These are phyloP conservation scores for Protomyces macrosporus DNA, from an alignment of 1,139 yeast species.

Conservation along the genomic window DNA sequence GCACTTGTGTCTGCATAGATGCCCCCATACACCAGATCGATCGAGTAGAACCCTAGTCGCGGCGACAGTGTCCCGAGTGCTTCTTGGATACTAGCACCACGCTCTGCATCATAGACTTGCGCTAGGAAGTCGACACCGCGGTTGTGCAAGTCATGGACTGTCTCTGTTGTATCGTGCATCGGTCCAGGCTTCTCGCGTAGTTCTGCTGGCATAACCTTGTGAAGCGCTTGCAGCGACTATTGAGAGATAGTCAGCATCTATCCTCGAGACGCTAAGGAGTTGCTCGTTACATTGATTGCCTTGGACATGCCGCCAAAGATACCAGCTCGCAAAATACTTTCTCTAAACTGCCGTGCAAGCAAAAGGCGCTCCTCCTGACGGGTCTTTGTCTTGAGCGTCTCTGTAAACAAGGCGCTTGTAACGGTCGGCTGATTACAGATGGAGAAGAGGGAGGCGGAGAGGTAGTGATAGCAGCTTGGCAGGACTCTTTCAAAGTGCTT, in stretches of 20 bases:
- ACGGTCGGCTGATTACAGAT: slow-evolving; percentile 10
- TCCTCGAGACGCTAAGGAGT: neutral
- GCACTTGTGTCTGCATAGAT: slow-evolving; percentile 18
- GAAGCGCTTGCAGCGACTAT: slow-evolving; percentile 14
- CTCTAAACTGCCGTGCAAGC: slow-evolving; percentile 22
- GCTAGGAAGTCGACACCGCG: slow-evolving; percentile 1
- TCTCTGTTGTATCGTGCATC: neutral
- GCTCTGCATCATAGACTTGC: slow-evolving; percentile 5
- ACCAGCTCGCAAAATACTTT: slow-evolving; percentile 12
- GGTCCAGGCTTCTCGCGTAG: neutral
- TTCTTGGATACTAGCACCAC: neutral
- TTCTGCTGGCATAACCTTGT: slow-evolving; percentile 13
- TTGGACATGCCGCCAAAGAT: slow-evolving; percentile 25
- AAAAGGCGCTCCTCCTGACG: neutral
- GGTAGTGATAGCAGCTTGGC: slow-evolving; percentile 11
- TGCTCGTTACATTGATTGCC: slow-evolving; percentile 12
- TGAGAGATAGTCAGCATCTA: neutral
- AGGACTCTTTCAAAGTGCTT: neutral
- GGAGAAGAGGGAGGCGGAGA: slow-evolving; percentile 18
- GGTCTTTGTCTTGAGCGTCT: neutral
- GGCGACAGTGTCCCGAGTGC: slow-evolving; percentile 11
- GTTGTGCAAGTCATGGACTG: neutral
- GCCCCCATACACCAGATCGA: slow-evolving; percentile 16
- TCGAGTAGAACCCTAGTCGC: slow-evolving; percentile 10
- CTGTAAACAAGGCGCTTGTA: neutral